Base-by-base conservation (phyloP, 257 asterid genomes). In the Nicotiana tomentosiformis region DNA sequence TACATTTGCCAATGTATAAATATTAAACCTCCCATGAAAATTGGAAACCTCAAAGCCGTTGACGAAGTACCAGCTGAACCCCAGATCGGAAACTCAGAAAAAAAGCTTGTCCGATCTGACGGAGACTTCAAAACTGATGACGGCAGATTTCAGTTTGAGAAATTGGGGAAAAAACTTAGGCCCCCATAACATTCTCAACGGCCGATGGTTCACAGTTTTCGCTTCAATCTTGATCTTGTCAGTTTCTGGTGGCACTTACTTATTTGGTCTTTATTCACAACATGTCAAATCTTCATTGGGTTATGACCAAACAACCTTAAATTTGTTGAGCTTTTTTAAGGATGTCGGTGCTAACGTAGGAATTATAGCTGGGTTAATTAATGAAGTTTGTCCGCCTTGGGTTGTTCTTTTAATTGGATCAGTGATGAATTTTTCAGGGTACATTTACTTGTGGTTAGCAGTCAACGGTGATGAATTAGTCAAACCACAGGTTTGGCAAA, bases 311-410 rank as follows among this genome's bases (percentile, higher is more conserved):
- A 86, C 95, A 0, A 93, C 97, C 79, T 91, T 93, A 32, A 92
- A 88, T 83, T 87, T 91, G 29, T 89, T 93, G 29, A 88, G 93
- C 35, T 92, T 92, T 82, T 93, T 91, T 90, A 93, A 93, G 37
- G 97, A 93, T 83, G 77, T 91, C 15, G 97, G 97, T 1, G 77
- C 92, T 58, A 93, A 91, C 85, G 94, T 93, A 4, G 97, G 97
- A 4, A 69, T 91, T 62, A 89, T 92, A 8, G 74, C 95, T 26
- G 97, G 97, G 3, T 66, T 93, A 0, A 89, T 93, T 88, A 91
- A 90, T 84, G 97, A 93, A 90, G 93, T 93, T 23, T 90, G 92
- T 2, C 97, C 97, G 1, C 95, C 97, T 8, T 93, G 97, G 97
- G 92, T 93, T 8, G 97, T 93, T 23, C 95, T 93, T 16, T 86